Base-by-base conservation (phyloP, 2,329 filamentous ascomycete genomes). In the Calonectria naviculata region DNA sequence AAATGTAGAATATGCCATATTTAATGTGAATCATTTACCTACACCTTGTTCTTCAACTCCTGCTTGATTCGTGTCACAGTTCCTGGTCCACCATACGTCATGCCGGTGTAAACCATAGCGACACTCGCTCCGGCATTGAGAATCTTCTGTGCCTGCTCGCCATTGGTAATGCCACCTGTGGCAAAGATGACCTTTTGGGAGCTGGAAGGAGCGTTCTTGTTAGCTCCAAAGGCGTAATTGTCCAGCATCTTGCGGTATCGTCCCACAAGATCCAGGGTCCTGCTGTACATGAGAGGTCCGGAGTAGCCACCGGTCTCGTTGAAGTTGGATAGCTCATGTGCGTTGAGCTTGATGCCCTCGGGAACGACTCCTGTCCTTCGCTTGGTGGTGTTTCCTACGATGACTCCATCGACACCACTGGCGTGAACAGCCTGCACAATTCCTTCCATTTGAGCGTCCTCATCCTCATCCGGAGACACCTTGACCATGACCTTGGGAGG, bases 301-400 rank as follows among this genome's bases (percentile, higher is more conserved):
- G 95, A 98, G 83, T 95, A 97, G 1, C 97, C 96, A 31, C 97
- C 95, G 24, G 92, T 92, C 84, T 98, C 94, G 68, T 88, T 87
- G 36, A 98, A 83, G 2, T 92, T 88, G 71, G 86, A 84, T 75
- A 91, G 87, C 80, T 99, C 96, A 73, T 89, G 87, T 2, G 85
- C 78, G 0, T 92, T 89, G 29, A 98, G 87, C 38, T 85, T 82
- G 74, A 93, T 89, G 29, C 93, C 92, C 28, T 88, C 84, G 0
- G 95, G 93, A 1, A 96, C 81, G 3, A 95, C 85, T 4, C 91
- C 92, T 0, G 92, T 89, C 49, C 97, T 89, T 74, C 92, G 90
- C 84, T 97, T 97, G 3, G 97, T 99, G 0, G 97, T 99, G 86
- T 99, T 99, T 13, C 96, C 97, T 5, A 99, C 96, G 73, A 99